phyloP scores from a whole-genome alignment of 2,329 filamentous ascomycete species.

The Venturia nashicola region DNA sequence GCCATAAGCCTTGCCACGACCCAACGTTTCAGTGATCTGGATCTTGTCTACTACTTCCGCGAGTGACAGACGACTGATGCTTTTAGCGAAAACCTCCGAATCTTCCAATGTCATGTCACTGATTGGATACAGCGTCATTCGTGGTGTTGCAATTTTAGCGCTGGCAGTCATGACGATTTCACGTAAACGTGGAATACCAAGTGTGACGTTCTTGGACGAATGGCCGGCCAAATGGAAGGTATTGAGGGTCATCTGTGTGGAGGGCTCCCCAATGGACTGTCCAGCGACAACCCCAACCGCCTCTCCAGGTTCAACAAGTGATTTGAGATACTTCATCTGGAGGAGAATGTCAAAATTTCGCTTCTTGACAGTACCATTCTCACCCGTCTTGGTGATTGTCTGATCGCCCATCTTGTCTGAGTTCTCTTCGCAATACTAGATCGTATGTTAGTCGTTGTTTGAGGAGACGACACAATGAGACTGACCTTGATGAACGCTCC shows the following conservation, averaged over 20 bases:
- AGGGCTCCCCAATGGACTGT: constrained; percentile 93
- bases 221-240: constrained; percentile 99
- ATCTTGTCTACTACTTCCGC: constrained; percentile 75
- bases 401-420: constrained; percentile 34
- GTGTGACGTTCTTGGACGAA: constrained; percentile 94
- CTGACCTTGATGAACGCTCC: constrained; percentile 49
- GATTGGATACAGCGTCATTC: constrained; percentile 74
- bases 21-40: constrained; percentile 67
- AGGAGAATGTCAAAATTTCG: constrained; percentile 76
- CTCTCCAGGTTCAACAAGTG: constrained; percentile 86
- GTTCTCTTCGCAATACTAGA: constrained; percentile 68
- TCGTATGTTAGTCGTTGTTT: constrained; percentile 10
- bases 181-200: constrained; percentile 91
- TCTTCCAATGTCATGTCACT: constrained; percentile 57
- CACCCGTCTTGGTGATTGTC: constrained; percentile 47
- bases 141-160: constrained; percentile 75
- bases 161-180: constrained; percentile 99
- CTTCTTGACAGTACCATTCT: constrained; percentile 34
- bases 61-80: constrained; percentile 74
- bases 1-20: constrained; percentile 52
- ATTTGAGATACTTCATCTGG: constrained; percentile 84
- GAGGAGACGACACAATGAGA: not conserved
- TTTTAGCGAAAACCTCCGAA: constrained; percentile 75
- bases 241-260: constrained; percentile 98
- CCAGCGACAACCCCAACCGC: constrained; percentile 94